Conservation (phyloP, 1,284 basidiomycete species). For the Fomes fomentarius region DNA sequence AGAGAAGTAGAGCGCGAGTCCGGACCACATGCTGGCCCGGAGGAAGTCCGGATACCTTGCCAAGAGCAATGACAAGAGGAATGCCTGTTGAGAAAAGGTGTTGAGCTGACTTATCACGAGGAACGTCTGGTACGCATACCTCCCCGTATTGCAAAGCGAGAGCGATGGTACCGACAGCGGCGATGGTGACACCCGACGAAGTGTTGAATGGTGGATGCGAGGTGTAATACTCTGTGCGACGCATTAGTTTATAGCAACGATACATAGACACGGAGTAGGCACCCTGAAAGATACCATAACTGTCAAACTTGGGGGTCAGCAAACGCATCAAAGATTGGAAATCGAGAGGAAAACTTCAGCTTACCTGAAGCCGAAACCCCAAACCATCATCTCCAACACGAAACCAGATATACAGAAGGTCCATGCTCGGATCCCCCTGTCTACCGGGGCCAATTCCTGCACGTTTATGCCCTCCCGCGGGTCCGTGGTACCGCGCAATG, state of each 20-base stretch:
- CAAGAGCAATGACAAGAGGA: constrained; percentile 26
- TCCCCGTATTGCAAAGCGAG: constrained; percentile 27
- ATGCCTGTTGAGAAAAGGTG: constrained; percentile 15
- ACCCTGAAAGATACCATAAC: constrained; percentile 31
- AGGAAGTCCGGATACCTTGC: constrained; percentile 28
- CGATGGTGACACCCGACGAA: constrained; percentile 19
- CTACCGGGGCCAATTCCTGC: constrained; percentile 28
- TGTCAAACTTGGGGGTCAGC: neutral
- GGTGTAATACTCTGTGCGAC: constrained; percentile 22
- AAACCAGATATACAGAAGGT: constrained; percentile 27
- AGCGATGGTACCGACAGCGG: constrained; percentile 22
- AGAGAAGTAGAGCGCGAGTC: constrained; percentile 19
- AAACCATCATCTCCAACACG: constrained; percentile 27
- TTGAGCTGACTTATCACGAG: too few relatives aligned
- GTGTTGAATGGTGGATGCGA: constrained; percentile 24
- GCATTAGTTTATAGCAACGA: neutral
- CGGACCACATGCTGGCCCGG: constrained; percentile 25
- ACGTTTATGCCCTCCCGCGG: constrained; percentile 20
- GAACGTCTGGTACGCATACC: constrained; percentile 1
- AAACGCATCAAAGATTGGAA: too few relatives aligned
- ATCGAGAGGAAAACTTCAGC: neutral
- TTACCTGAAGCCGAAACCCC: constrained; percentile 31
- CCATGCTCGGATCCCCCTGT: constrained; percentile 29
- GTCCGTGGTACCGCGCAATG: constrained; percentile 8
- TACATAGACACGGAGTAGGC: neutral